Evolutionary conservation across 2,329 filamentous ascomycete genomes (phyloP), one percentile per base, ranked within the genome.

Genomic region (Fusarium agapanthi): DNA sequence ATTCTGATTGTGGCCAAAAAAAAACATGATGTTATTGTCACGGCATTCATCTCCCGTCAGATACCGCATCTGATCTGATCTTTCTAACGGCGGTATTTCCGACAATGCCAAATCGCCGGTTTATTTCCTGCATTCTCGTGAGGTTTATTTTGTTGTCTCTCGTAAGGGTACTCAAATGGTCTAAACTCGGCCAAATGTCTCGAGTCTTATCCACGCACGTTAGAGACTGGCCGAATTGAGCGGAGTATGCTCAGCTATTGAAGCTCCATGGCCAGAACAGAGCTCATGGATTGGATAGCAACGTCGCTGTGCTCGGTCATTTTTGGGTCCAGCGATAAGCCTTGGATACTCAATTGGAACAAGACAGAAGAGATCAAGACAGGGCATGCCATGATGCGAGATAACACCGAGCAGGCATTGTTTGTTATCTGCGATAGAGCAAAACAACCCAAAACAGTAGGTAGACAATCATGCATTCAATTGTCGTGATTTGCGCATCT

Each of bases 141-240:
- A 18, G 32, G 40, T 50, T 34, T 38, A 38, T 45, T n/a, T 28
- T 26, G 24, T 16, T 53, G 68, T 61, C 40, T 47, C 50, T 55
- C 57, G 62, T 50, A 24, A 50, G 20, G 30, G n/a, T 51, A 45
- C 26, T 63, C 56, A 28, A 69, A 69, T 69, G 66, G 66, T 69
- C 45, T 20, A 69, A 43, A 69, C 66, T 69, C 66, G 66, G 66
- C 44, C 66, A 69, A 69, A 69, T 69, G 32, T 44, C 32, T 68
- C 37, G 35, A 57, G 34, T 44, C 16, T 53, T 65, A 69, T 69
- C 66, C 66, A 68, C 65, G 66, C 50, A 40, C 30, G 38, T 60
- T 18, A 58, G 59, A 65, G 57, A 69, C 58, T 45, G 45, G 59
- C 66, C 66, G 59, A 69, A 48, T 58, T 37, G 43, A 59, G 66